A percentile compares a stretch with the other conserved stretches of the same genome.
Evolutionary conservation across 371 early-diverging fungal species (phyloP).

Genomic region (Mortierella sp.): DNA sequence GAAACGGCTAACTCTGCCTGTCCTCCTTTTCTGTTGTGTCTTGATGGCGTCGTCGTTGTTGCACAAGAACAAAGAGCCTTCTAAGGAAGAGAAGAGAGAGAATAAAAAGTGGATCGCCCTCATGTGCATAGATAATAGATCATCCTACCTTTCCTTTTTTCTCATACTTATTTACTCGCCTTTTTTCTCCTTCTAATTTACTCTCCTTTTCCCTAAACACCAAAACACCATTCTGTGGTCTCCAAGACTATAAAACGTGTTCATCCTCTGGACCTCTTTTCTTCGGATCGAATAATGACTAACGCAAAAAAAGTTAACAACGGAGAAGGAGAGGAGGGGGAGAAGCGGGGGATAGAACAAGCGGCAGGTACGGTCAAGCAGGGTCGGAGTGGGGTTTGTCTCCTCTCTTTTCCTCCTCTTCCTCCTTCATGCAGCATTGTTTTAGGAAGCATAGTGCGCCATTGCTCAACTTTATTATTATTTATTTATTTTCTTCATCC

Average conservation of each 20-base stretch:
- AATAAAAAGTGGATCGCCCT: neutral
- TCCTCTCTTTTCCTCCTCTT: neutral
- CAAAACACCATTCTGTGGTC: neutral
- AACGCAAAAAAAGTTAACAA: neutral
- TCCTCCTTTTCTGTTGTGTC: neutral
- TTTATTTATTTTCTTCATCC: slow-evolving; percentile 13
- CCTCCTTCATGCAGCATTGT: neutral
- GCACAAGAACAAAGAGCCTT: slow-evolving; percentile 9
- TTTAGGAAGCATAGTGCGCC: neutral
- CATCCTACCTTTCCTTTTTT: neutral
- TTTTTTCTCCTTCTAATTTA: too few species aligned
- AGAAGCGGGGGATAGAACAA: neutral
- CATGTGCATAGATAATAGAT: neutral
- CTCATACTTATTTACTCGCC: too few species aligned
- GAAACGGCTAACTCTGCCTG: neutral
- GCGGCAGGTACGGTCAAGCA: too few species aligned
- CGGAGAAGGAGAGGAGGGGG: neutral
- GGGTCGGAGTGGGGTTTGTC: neutral
- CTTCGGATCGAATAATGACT: too few species aligned
- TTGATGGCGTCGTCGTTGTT: neutral
- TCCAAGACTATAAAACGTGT: neutral
- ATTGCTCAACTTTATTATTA: slow-evolving; percentile 12
- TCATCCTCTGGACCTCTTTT: neutral
- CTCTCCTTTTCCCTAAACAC: neutral
- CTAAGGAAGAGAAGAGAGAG: neutral